Evolutionary conservation across 2,329 filamentous ascomycete species (phyloP).

Genomic region (Aspergillus pseudotamarii): DNA sequence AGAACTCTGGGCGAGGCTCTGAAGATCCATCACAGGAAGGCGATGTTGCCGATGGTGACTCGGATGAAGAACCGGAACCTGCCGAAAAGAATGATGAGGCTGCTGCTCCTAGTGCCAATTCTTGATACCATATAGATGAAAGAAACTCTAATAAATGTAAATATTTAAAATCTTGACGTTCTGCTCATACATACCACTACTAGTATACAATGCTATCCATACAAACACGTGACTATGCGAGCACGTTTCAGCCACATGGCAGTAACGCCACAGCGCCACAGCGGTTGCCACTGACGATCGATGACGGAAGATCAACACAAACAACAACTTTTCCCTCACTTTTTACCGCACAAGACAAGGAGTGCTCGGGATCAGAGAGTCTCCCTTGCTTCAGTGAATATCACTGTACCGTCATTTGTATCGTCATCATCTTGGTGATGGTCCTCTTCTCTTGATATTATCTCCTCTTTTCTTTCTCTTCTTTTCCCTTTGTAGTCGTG

Average conservation of each 20-base stretch:
- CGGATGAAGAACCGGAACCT: constrained; percentile 14
- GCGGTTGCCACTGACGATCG: constrained; percentile 26
- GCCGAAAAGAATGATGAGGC: neutral
- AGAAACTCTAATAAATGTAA: neutral
- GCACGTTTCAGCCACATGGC: constrained; percentile 11
- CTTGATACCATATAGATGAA: neutral
- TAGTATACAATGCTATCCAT: neutral
- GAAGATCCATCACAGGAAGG: constrained; percentile 25
- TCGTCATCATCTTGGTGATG: neutral
- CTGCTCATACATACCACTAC: no score
- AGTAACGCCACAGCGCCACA: constrained; percentile 21
- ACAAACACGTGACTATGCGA: neutral
- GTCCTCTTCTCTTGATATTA: neutral
- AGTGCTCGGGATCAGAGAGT: neutral
- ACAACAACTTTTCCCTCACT: constrained; percentile 20
- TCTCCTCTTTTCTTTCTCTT: neutral
- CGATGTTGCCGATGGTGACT: constrained; percentile 27
- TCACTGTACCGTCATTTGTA: neutral
- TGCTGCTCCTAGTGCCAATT: neutral
- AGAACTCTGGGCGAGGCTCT: constrained; percentile 23
- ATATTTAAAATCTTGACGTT: neutral
- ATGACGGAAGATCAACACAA: constrained; percentile 27
- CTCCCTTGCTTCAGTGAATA: neutral
- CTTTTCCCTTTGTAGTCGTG: neutral
- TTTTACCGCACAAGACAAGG: constrained; percentile 6